Evolutionary conservation across 2,329 filamentous ascomycete genomes (phyloP).

Genomic region (Parascedosporium putredinis): DNA sequence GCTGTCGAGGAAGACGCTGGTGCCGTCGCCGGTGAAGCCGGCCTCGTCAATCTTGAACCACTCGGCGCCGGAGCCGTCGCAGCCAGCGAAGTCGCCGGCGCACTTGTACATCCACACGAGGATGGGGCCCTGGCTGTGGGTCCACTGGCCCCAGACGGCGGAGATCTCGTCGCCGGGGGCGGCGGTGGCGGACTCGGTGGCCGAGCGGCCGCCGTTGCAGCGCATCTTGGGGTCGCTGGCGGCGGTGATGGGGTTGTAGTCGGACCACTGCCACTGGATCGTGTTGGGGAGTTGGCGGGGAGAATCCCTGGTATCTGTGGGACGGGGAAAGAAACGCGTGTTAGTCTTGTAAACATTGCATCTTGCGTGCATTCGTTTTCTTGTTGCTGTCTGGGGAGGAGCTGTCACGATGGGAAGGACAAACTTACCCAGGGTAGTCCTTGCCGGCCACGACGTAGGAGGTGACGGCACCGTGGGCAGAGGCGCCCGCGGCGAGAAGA

Average conservation of each 20-base stretch:
- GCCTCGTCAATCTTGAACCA: conserved; percentile 36
- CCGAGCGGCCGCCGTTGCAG: conserved; percentile 27
- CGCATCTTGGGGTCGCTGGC: conserved; percentile 32
- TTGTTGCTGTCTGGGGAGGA: too few relatives aligned
- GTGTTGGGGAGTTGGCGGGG: conserved; percentile 35
- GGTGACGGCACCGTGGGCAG: conserved; percentile 29
- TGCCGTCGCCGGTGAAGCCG: conserved; percentile 24
- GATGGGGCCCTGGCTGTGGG: conserved; percentile 37
- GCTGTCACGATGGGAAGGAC: too few relatives aligned
- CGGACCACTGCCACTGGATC: conserved; percentile 47
- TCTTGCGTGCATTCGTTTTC: too few relatives aligned
- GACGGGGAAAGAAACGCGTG: too few relatives aligned
- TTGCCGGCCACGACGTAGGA: conserved; percentile 36
- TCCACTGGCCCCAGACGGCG: conserved; percentile 42
- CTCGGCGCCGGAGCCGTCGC: conserved; percentile 35
- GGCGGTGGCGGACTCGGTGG: conserved; percentile 27
- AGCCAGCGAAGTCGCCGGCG: conserved; percentile 28
- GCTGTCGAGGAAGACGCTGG: conserved; percentile 25
- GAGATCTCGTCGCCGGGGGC: conserved; percentile 35
- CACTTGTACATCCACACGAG: conserved; percentile 43
- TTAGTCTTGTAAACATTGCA: too few relatives aligned
- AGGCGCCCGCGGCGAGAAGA: conserved; percentile 18
- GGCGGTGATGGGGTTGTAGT: conserved; percentile 31
- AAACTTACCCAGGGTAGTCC: conserved; percentile 25
- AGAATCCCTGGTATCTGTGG: conserved; percentile 33